Base-by-base conservation (phyloP, 805 yeast genomes). In the Kazachstania taianensis region DNA sequence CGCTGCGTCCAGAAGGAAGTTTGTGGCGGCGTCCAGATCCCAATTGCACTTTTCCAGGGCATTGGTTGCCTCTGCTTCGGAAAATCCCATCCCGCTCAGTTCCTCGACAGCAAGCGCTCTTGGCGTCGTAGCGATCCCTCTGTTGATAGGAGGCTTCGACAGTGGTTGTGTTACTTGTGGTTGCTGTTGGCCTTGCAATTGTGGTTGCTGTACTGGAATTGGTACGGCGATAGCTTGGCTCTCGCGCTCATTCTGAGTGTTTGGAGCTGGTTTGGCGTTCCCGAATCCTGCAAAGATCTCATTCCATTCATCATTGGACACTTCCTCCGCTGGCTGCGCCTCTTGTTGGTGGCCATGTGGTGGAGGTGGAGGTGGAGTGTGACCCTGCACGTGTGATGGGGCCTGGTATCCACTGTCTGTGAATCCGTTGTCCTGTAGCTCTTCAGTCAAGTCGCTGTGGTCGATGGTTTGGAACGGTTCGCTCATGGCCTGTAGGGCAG, bases 281-380 rank as follows among this genome's bases (percentile, higher is more conserved):
- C 89, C 87, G 54, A 83, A 81, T 0, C 94, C 94, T 3, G 94
- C 89, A 63, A 86, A 86, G 18, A 86, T 70, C 61, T 84, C 87
- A 51, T 86, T 95, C 96, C 96, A 86, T 56, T 86, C 96, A 50
- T 84, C 94, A 36, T 67, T 70, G 20, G 58, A 62, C 40, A 50
- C 59, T 25, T 39, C 40, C 15, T 17, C 29, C 12, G 27, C 9
- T n/a, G 28, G 18, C 15, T 29, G 32, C 15, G 15, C 15, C 5
- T 10, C 24, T 5, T 20, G n/a, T 30, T n/a, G n/a, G n/a, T n/a
- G n/a, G 16, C 24, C 26, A 13, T 33, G 30, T 2, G 29, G 10
- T 22, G 41, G 39, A 13, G 37, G 39, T 28, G 30, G 12, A 22
- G 27, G 9, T 25, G 29, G 30, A 10, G 23, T 32, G 18, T 15